Evolutionary conservation across 164 flowering plant genomes (phyloP).

Genomic region (Umbilicus rupestris): DNA sequence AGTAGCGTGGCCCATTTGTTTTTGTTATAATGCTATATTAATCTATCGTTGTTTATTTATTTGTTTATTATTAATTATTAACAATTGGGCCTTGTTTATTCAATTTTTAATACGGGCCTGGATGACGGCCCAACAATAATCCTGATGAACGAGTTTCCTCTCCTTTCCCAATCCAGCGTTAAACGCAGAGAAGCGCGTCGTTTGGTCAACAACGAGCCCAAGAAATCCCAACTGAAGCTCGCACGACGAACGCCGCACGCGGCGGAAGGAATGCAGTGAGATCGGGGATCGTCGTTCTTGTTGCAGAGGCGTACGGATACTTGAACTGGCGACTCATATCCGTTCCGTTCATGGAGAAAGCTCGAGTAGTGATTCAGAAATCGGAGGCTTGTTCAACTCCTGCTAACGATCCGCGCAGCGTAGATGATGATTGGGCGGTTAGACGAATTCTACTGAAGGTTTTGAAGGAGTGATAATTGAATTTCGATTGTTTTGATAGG

Average conservation of each 20-base stretch:
- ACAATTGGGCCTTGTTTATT: no score
- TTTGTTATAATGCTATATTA: no score
- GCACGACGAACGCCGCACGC: neutral
- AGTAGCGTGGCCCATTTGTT: no score
- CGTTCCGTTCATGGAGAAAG: neutral
- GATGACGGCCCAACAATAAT: no score
- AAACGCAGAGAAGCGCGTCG: neutral
- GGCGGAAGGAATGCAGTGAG: neutral
- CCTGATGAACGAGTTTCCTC: no score
- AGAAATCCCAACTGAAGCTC: neutral
- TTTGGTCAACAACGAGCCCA: neutral
- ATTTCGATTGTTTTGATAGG: neutral
- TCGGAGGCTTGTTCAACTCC: neutral
- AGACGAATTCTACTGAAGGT: neutral
- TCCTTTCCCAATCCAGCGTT: no score
- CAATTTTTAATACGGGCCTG: no score
- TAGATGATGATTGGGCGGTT: neutral
- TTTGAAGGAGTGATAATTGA: neutral
- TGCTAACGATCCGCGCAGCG: neutral
- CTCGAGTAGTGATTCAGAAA: neutral
- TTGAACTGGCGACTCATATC: neutral
- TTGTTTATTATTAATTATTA: no score
- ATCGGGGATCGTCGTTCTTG: neutral
- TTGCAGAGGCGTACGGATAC: neutral
- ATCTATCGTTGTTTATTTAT: no score